Base-by-base conservation (phyloP, 75 land plant genomes). In the Pseudotsuga menziesii region DNA sequence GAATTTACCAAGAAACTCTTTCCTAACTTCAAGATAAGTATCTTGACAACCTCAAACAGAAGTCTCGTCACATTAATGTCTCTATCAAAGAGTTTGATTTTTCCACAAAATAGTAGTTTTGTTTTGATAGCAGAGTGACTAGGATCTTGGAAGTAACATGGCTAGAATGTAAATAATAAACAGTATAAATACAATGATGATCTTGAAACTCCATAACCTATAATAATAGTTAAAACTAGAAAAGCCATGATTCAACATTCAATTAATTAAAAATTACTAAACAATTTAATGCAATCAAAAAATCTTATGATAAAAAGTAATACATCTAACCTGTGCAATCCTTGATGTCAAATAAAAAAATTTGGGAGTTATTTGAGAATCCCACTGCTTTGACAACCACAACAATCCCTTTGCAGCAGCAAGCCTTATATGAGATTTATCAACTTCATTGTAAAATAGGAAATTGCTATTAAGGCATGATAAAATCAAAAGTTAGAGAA, bases 391-490 rank as follows among this genome's bases (percentile, higher is more conserved):
- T 56, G 97, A 88, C 73, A 96, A 77, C 11, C 99, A 90, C 55
- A 96, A 85, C 60, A 96, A 61, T 58, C 91, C 90, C 76, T 94
- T 96, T 27, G 91, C 99, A 76, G 99, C 75, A 73, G 95, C 90
- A 78, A 96, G 94, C 81, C 87, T 89, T 77, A 96, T 69, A 79
- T 96, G 93, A 44, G 93, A 95, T 78, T 89, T 96, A 77, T 96
- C 99, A 61, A 85, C 84, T 48, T 78, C 75, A 86, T 98, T 96
- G 94, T 58, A 85, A 75, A 60, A 52, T 52, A 69, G 11, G 76
- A 75, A 9, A 35, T n/a, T 80, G 23, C 20, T n/a, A 20, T 69
- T 11, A 35, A 69, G n/a, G 11, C 54, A 69, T 41, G 9, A 39
- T 22, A 69, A 27, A 44, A 41, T 56, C 13, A 61, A 29, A 64